Conservation (phyloP, 2,329 filamentous ascomycete species). For the Bipolaris zeicola region DNA sequence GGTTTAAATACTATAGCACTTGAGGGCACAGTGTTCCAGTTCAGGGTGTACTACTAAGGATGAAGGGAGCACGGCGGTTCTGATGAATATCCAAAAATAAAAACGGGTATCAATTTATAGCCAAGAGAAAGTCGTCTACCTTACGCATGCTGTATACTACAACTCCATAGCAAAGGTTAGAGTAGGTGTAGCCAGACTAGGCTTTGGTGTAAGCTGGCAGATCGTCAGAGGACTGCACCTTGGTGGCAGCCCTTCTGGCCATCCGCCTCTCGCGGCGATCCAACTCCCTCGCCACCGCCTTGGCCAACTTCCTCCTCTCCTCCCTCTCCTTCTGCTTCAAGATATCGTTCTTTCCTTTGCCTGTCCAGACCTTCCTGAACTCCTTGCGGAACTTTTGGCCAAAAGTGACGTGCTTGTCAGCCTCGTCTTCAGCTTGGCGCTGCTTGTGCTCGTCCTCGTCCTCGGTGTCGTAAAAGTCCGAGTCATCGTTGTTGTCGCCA, state of each 20-base stretch:
- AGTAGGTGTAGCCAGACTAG: conserved; percentile 4
- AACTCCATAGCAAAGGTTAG: not conserved
- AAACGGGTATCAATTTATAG: conserved; percentile 9
- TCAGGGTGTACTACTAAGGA: no score
- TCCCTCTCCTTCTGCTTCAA: conserved; percentile 39
- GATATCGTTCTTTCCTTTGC: conserved; percentile 33
- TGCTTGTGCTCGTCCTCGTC: conserved; percentile 37
- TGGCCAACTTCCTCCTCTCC: conserved; percentile 40
- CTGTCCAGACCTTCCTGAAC: conserved; percentile 37
- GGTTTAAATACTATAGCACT: no score
- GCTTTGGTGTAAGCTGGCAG: conserved; percentile 35
- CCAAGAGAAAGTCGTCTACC: conserved; percentile 1
- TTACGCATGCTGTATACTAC: not conserved
- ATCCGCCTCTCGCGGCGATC: conserved; percentile 34
- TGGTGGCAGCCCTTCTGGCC: conserved; percentile 29
- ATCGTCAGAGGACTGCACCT: conserved; percentile 21
- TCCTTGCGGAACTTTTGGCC: conserved; percentile 41
- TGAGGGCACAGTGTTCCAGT: no score
- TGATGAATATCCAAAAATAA: no score
- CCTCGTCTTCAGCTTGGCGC: conserved; percentile 38
- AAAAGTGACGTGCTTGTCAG: conserved; percentile 36
- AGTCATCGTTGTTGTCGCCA: conserved; percentile 14
- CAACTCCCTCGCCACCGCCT: conserved; percentile 39
- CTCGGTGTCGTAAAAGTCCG: conserved; percentile 40
- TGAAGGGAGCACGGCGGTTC: no score